Evolutionary conservation across 1,284 basidiomycete genomes (phyloP).

Genomic region (Ceratobasidium sp.): DNA sequence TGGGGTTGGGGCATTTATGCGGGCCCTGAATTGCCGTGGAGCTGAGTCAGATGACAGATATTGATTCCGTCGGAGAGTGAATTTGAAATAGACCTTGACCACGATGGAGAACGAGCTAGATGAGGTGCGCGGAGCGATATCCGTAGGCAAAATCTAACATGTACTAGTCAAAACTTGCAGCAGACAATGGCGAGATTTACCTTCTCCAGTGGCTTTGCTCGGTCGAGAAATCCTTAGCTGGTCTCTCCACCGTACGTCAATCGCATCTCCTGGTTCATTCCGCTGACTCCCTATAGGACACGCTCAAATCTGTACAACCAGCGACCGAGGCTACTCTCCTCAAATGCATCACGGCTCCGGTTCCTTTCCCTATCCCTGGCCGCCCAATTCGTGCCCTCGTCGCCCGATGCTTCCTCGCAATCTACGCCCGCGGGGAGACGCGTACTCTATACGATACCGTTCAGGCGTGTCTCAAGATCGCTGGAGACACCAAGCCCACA

Average conservation of each 20-base stretch:
- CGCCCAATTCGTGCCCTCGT: conserved; percentile 84
- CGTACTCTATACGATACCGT: conserved; percentile 88
- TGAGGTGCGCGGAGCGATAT: conserved; percentile 9
- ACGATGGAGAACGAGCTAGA: conserved; percentile 4
- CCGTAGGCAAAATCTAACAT: background rate
- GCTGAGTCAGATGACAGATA: too few relatives aligned
- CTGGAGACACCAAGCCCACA: conserved; percentile 73
- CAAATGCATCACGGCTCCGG: conserved; percentile 68
- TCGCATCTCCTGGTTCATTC: background rate
- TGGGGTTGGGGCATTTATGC: too few relatives aligned
- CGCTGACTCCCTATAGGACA: conserved; percentile 59
- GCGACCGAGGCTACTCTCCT: conserved; percentile 70
- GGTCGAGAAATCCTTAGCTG: conserved; percentile 68
- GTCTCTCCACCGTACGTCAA: conserved; percentile 61
- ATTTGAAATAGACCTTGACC: too few relatives aligned
- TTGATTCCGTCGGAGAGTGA: too few relatives aligned
- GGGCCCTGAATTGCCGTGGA: too few relatives aligned
- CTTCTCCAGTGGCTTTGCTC: conserved; percentile 83
- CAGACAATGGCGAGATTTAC: conserved; percentile 82
- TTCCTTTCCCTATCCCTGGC: conserved; percentile 80
- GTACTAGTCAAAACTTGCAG: conserved; percentile 69
- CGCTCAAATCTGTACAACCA: conserved; percentile 70
- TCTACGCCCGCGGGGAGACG: conserved; percentile 87
- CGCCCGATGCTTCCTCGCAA: conserved; percentile 76
- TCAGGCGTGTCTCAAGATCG: conserved; percentile 78